phyloP scores from a whole-genome alignment of 2,329 filamentous ascomycete genomes.

The Trichoderma sp. region DNA sequence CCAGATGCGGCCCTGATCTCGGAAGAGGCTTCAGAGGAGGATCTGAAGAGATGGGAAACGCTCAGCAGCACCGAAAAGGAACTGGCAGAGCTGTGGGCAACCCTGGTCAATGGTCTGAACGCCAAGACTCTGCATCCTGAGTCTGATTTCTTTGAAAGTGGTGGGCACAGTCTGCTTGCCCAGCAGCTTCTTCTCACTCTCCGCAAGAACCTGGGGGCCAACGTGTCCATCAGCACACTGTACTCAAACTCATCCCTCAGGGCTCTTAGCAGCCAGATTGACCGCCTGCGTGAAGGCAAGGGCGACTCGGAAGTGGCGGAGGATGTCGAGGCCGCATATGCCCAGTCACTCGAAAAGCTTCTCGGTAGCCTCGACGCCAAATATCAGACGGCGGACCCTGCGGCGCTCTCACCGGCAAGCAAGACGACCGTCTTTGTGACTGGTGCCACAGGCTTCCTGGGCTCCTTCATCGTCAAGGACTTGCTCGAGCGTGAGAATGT shows the following conservation, averaged over 20 bases:
- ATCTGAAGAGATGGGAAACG: conserved; percentile 54
- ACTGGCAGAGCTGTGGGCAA: conserved; percentile 64
- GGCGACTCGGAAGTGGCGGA: conserved; percentile 32
- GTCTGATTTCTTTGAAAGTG: conserved; percentile 42
- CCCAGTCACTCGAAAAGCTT: conserved; percentile 55
- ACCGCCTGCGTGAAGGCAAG: conserved; percentile 32
- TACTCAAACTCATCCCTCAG: conserved; percentile 35
- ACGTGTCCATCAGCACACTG: conserved; percentile 36
- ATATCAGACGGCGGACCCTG: conserved; percentile 41
- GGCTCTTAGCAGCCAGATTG: conserved; percentile 35
- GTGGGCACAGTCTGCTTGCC: conserved; percentile 57
- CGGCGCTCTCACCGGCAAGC: conserved; percentile 30
- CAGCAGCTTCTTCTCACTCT: conserved; percentile 70
- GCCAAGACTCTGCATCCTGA: conserved; percentile 60
- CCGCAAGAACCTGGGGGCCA: conserved; percentile 32
- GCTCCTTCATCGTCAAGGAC: conserved; percentile 76
- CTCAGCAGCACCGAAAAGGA: conserved; percentile 42
- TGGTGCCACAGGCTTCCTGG: conserved; percentile 77
- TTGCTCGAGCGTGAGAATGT: conserved; percentile 55
- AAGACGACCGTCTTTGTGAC: conserved; percentile 72
- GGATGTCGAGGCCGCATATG: conserved; percentile 53
- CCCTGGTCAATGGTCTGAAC: conserved; percentile 66
- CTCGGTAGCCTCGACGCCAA: conserved; percentile 49
- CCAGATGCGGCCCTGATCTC: conserved; percentile 70
- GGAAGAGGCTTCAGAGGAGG: conserved; percentile 39